Evolutionary conservation across 2,329 filamentous ascomycete genomes (phyloP).

Genomic region (Aspergillus felis): DNA sequence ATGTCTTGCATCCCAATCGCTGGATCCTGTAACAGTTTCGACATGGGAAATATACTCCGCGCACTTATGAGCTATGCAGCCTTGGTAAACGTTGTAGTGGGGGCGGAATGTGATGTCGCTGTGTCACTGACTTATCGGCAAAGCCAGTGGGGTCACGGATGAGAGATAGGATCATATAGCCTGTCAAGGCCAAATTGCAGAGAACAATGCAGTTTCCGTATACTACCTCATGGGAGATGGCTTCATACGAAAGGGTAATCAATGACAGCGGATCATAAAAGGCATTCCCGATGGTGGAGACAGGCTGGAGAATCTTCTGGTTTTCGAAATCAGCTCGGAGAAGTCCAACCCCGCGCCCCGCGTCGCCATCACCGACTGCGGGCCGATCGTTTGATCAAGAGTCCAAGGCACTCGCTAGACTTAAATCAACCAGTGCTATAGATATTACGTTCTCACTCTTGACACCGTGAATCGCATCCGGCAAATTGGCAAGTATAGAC

Average conservation of each 20-base stretch:
- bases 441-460: background rate
- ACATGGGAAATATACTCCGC: too few species aligned
- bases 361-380: background rate
- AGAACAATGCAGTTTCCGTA: too few species aligned
- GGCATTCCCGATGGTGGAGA: too few species aligned
- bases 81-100: too few species aligned
- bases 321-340: background rate
- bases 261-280: background rate
- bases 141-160: too few species aligned
- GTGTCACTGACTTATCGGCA: too few species aligned
- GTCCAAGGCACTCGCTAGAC: background rate
- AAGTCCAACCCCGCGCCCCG: background rate
- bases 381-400: background rate
- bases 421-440: background rate
- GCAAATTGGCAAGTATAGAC: background rate
- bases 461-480: too few species aligned
- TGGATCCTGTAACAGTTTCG: background rate
- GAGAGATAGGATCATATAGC: too few species aligned
- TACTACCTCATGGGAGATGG: too few species aligned
- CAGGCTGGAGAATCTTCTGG: background rate
- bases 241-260: background rate
- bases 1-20: background rate
- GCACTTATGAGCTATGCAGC: too few species aligned
- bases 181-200: too few species aligned
- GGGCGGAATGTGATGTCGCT: too few species aligned